These are phyloP conservation scores for Poteriospumella lacustris DNA, from an alignment of 108 stramenopile genomes.

Conservation along the genomic window DNA sequence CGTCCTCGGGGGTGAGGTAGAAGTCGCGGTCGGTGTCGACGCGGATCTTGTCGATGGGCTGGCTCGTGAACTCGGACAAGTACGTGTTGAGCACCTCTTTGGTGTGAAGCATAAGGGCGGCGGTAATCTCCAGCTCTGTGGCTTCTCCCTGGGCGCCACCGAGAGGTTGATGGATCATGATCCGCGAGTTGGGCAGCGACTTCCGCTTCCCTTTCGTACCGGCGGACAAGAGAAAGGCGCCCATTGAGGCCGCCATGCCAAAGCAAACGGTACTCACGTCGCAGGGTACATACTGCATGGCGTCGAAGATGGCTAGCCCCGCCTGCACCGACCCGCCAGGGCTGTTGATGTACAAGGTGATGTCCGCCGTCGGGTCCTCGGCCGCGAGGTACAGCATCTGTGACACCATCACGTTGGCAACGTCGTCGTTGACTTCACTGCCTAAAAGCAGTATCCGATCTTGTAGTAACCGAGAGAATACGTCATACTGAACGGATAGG, in stretches of 20 bases:
- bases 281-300: conserved; percentile 76
- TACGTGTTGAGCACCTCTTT: conserved; percentile 28
- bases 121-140: conserved; percentile 11
- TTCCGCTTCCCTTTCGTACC: conserved; percentile 53
- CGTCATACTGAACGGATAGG: not conserved
- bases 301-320: conserved; percentile 69
- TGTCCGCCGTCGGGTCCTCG: conserved; percentile 72
- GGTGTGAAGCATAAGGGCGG: conserved; percentile 20
- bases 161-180: conserved; percentile 42
- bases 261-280: conserved; percentile 76
- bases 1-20: conserved; percentile 47
- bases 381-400: conserved; percentile 75
- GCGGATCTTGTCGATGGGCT: conserved; percentile 36
- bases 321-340: conserved; percentile 58
- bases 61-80: conserved; percentile 28
- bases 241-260: conserved; percentile 79
- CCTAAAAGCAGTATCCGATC: conserved; percentile 82
- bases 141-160: conserved; percentile 13
- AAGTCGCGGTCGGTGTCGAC: conserved; percentile 48
- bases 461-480: conserved; percentile 48
- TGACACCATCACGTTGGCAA: conserved; percentile 74
- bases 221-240: conserved; percentile 71
- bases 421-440: conserved; percentile 74
- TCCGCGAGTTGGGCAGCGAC: conserved; percentile 41
- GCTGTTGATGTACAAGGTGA: conserved; percentile 80